Evolutionary conservation across 2,329 filamentous ascomycete genomes (phyloP).

Genomic region (Myriosclerotinia curreyana): DNA sequence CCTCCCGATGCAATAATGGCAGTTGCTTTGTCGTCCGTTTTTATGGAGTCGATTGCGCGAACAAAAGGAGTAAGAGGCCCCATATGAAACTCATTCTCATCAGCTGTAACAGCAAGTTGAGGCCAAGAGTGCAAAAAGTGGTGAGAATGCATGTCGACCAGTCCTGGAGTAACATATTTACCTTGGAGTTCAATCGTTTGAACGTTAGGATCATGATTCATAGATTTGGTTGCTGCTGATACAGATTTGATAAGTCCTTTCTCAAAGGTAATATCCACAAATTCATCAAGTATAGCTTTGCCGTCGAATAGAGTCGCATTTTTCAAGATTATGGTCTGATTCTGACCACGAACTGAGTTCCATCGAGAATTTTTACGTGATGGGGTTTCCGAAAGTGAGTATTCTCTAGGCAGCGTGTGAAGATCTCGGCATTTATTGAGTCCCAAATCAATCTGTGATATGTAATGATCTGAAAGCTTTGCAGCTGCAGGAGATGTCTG

Average conservation of each 20-base stretch:
- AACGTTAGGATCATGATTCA: constrained; percentile 24
- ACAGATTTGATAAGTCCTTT: constrained; percentile 42
- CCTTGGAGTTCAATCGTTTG: constrained; percentile 40
- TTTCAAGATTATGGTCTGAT: constrained; percentile 40
- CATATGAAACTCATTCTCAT: constrained; percentile 42
- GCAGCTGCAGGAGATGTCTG: constrained; percentile 24
- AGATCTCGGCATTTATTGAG: constrained; percentile 36
- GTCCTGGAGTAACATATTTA: constrained; percentile 45
- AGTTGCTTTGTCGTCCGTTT: constrained; percentile 43
- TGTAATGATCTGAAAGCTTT: constrained; percentile 29
- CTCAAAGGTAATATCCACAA: constrained; percentile 43
- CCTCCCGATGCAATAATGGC: constrained; percentile 45
- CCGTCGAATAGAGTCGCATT: constrained; percentile 48
- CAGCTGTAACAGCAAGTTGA: constrained; percentile 35
- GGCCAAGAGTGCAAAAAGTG: constrained; percentile 42
- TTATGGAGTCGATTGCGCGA: constrained; percentile 43
- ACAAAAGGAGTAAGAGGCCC: constrained; percentile 43
- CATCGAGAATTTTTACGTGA: constrained; percentile 43
- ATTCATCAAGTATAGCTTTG: constrained; percentile 37
- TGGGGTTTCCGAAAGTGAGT: constrained; percentile 20
- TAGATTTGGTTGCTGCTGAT: constrained; percentile 25
- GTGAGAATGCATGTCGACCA: constrained; percentile 49
- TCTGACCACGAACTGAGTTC: constrained; percentile 43
- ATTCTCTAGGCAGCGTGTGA: constrained; percentile 27
- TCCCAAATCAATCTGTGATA: constrained; percentile 29